These are phyloP conservation scores for Magnolia kwangsiensis DNA, from an alignment of 164 flowering plant genomes.

Conservation along the genomic window DNA sequence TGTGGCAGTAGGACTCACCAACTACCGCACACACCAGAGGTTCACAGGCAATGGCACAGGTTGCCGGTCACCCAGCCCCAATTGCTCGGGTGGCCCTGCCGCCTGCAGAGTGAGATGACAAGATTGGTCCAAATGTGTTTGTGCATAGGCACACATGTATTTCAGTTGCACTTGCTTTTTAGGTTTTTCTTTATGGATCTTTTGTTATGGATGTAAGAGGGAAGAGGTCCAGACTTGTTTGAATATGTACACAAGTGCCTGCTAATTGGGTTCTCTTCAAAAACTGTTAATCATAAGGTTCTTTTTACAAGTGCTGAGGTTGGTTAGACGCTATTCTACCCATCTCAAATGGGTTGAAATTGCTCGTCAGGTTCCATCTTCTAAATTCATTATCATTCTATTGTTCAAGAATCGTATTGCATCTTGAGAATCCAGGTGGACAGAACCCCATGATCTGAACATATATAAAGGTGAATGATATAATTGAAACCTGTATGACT, in stretches of 20 bases:
- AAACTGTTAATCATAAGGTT: neutral
- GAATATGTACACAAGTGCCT: neutral
- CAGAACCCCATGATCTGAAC: no score
- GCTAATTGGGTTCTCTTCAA: neutral
- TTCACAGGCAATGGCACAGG: constrained; percentile 44
- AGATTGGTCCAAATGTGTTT: neutral
- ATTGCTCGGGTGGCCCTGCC: constrained; percentile 69
- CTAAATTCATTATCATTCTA: no score
- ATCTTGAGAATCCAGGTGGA: no score
- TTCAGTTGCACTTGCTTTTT: neutral
- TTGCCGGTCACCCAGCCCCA: constrained; percentile 66
- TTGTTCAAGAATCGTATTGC: no score
- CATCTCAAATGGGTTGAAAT: neutral
- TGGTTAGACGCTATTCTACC: neutral
- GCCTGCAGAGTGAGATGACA: constrained; percentile 72
- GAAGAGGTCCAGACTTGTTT: neutral
- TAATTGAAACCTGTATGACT: no score
- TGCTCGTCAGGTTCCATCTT: neutral
- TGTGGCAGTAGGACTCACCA: constrained; percentile 36
- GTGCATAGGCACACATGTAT: neutral
- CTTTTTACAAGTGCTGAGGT: neutral
- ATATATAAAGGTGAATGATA: no score
- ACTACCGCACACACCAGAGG: constrained; percentile 43
- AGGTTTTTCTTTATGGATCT: neutral
- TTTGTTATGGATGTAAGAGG: neutral